Conservation (phyloP, 495 filamentous ascomycete genomes). For the Baudoinia panamericana region DNA sequence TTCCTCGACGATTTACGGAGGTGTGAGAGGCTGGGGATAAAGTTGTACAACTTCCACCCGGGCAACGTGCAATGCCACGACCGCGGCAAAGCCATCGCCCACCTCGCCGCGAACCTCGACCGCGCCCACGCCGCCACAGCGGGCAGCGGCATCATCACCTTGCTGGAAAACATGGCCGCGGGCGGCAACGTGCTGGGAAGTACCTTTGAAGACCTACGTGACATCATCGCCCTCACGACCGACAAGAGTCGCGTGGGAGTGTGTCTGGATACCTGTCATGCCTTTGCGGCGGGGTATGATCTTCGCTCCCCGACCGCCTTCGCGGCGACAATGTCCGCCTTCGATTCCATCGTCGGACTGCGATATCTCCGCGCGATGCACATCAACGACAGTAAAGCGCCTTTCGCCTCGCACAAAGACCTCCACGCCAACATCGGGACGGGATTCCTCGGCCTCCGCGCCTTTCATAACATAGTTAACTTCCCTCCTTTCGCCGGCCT, state of each 20-base stretch:
- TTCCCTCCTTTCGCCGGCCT: slow-evolving; percentile 59
- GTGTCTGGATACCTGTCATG: slow-evolving; percentile 92
- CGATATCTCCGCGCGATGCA: slow-evolving; percentile 75
- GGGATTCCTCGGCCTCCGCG: slow-evolving; percentile 76
- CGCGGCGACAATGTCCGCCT: slow-evolving; percentile 53
- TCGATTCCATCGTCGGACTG: slow-evolving; percentile 67
- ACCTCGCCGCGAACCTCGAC: slow-evolving; percentile 69
- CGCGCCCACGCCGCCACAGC: slow-evolving; percentile 63
- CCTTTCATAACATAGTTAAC: slow-evolving; percentile 88
- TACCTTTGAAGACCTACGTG: slow-evolving; percentile 69
- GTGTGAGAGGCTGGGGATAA: slow-evolving; percentile 79
- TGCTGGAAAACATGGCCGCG: slow-evolving; percentile 85
- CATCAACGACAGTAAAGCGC: slow-evolving; percentile 87
- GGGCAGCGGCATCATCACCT: slow-evolving; percentile 58
- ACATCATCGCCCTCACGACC: slow-evolving; percentile 64
- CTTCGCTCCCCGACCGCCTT: slow-evolving; percentile 64
- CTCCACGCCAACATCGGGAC: slow-evolving; percentile 90
- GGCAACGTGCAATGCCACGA: slow-evolving; percentile 43
- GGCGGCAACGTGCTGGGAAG: slow-evolving; percentile 78
- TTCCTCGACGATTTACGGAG: slow-evolving; percentile 83
- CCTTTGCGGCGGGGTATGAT: slow-evolving; percentile 89
- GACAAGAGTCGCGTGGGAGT: slow-evolving; percentile 84
- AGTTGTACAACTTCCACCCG: slow-evolving; percentile 93
- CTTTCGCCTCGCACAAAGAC: slow-evolving; percentile 62
- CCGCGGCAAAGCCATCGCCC: slow-evolving; percentile 54